Evolutionary conservation across 257 asterid species (phyloP), one percentile per base, ranked within the genome.

Genomic region (Solanum tarijense): DNA sequence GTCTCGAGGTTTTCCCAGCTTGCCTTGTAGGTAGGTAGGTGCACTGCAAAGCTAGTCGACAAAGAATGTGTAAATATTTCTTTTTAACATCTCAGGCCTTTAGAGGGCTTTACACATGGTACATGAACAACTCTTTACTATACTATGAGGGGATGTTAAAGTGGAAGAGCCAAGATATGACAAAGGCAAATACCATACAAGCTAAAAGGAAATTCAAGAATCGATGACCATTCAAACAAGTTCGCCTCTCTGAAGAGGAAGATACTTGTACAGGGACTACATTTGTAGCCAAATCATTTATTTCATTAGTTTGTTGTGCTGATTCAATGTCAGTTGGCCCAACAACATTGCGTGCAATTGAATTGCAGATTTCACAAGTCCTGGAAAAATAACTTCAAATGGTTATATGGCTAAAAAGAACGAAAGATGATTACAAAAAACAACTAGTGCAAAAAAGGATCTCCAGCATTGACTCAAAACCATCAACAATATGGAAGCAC

Each of bases 111-210:
- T 43, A 79, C 66, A 13, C 85, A 43, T 3, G 13, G 9, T 58
- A 43, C 21, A 43, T 43, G 65, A 79, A 8, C 38, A 78, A 25
- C 39, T 41, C 21, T 76, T 41, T 0, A 43, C 36, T 78, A 9
- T 43, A 41, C 91, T 91, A 95, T 0, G 98, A 93, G 11, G 95
- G 98, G 78, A 93, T 93, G 89, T 93, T 96, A 89, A 96, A 96
- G 91, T 93, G 98, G 91, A 96, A 96, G 74, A 96, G 98, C 98
- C 98, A 96, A 27, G 98, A 95, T 75, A 96, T 94, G 90, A 96
- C 96, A 62, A 96, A 96, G 7, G 98, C 98, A 87, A 96, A 96
- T 10, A 95, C 98, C 98, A 96, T 91, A 86, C 97, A 95, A 89
- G 96, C 98, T 16, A 96, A 95, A 68, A 96, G 92, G 86, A 96